Evolutionary conservation across 352 stramenopile genomes (phyloP).

Genomic region (Phytophthora kernoviae): DNA sequence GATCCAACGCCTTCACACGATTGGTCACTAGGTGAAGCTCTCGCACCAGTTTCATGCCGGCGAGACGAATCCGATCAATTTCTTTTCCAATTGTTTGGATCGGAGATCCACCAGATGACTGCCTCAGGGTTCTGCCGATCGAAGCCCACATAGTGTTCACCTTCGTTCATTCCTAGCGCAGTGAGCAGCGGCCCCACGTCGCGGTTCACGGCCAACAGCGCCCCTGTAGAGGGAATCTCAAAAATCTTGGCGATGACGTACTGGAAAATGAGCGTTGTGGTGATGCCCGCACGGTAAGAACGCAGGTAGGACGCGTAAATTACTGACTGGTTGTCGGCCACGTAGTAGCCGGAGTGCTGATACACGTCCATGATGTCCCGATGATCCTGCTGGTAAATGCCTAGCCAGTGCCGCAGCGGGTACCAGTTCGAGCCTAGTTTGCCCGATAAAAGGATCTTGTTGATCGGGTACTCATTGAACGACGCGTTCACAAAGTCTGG

Average conservation of each 20-base stretch:
- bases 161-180: slow-evolving; percentile 56
- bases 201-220: slow-evolving; percentile 69
- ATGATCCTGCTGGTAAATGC: slow-evolving; percentile 53
- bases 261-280: slow-evolving; percentile 76
- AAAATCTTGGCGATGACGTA: slow-evolving; percentile 84
- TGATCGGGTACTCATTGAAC: slow-evolving; percentile 75
- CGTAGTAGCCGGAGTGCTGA: slow-evolving; percentile 57
- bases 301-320: slow-evolving; percentile 77
- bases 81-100: slow-evolving; percentile 50
- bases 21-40: slow-evolving; percentile 62
- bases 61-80: slow-evolving; percentile 63
- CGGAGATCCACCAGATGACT: slow-evolving; percentile 54
- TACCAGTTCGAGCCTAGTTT: slow-evolving; percentile 60
- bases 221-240: slow-evolving; percentile 75
- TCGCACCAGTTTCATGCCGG: slow-evolving; percentile 64
- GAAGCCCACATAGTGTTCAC: slow-evolving; percentile 68
- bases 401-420: slow-evolving; percentile 73
- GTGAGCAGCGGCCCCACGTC: slow-evolving; percentile 61
- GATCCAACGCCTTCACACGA: slow-evolving; percentile 59
- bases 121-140: slow-evolving; percentile 56
- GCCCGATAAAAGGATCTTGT: slow-evolving; percentile 75
- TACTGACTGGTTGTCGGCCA: slow-evolving; percentile 59
- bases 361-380: slow-evolving; percentile 64
- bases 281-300: slow-evolving; percentile 73
- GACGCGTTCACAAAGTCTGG: slow-evolving; percentile 64